These are phyloP conservation scores for Collybia nuda DNA, from an alignment of 768 basidiomycete genomes.

Conservation along the genomic window DNA sequence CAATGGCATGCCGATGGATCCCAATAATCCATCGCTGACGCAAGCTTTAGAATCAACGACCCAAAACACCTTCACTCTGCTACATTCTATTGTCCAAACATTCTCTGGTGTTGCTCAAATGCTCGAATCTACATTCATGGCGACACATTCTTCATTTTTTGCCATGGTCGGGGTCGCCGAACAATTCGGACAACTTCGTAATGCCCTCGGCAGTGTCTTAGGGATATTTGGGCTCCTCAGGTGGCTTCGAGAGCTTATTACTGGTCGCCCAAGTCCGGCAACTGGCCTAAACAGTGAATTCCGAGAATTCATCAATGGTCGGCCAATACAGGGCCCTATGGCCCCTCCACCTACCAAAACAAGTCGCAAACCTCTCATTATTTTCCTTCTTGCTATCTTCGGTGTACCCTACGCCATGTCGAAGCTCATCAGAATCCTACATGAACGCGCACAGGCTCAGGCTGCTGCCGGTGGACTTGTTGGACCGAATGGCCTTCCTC, in stretches of 20 bases:
- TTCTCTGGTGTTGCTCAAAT: constrained; percentile 95
- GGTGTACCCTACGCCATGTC: constrained; percentile 95
- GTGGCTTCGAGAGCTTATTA: constrained; percentile 74
- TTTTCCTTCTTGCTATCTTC: constrained; percentile 92
- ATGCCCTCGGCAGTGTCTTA: constrained; percentile 91
- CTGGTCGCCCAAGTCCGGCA: constrained; percentile 29
- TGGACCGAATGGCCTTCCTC: constrained; percentile 46
- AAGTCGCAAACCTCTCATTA: constrained; percentile 85
- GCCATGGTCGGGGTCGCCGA: constrained; percentile 97
- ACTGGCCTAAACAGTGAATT: constrained; percentile 62
- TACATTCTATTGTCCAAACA: constrained; percentile 94
- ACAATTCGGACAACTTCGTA: constrained; percentile 88
- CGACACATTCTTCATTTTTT: constrained; percentile 93
- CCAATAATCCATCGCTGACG: constrained; percentile 68
- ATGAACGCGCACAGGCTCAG: constrained; percentile 57
- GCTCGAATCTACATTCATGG: constrained; percentile 97
- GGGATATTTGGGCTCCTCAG: constrained; percentile 88
- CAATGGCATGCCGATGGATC: constrained; percentile 48
- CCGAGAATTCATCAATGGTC: constrained; percentile 70
- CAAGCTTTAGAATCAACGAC: constrained; percentile 90
- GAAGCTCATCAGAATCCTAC: constrained; percentile 78
- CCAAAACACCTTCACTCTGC: constrained; percentile 87
- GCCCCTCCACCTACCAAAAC: constrained; percentile 53
- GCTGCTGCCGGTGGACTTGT: constrained; percentile 35
- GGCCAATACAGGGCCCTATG: constrained; percentile 51